Evolutionary conservation across 768 basidiomycete species (phyloP), one percentile per base, ranked within the genome.

Genomic region (Auricularia sp.): DNA sequence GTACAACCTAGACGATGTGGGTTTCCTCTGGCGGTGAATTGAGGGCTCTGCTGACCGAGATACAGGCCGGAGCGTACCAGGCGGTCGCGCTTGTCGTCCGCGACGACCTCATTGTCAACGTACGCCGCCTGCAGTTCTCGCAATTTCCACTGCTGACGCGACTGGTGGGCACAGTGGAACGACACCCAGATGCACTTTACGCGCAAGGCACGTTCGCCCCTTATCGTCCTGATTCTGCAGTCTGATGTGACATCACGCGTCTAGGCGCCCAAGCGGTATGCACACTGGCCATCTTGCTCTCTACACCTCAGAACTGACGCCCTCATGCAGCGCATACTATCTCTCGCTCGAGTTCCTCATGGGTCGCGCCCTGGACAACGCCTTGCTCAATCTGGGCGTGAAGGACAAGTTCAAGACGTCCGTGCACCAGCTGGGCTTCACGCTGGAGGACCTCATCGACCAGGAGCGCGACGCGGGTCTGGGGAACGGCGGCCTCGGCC

Each of bases 401-500:
- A 92, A 94, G 75, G 81, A 86, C 61, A 73, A 87, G 68, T 97
- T 91, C 76, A 75, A 75, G 13, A 77, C 86, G 2, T 85, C 89
- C 10, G 75, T 92, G 63, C 71, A 84, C 33, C 79, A 85, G 66
- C 90, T 99, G 67, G 96, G 97, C 2, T 99, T 98, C 78, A 85
- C 80, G 72, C 82, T 95, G 67, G 93, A 94, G 74, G 93, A 95
- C 70, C 77, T 95, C 56, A 78, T 97, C 62, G 90, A 88, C 58
- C 80, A 88, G 71, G 96, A 98, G 74, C 87, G 95, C 61, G 97
- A 99, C 71, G 94, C 96, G 1, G 96, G 85, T 7, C 82, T 98
- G 11, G 97, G 96, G 4, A 97, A 98, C 73, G 95, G 95, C 68
- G 96, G 96, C 65, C 83, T 98, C 8, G 96, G 97, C 0, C 90